These are phyloP conservation scores for Candida sanyaensis DNA, from an alignment of 1,139 yeast species.

Conservation along the genomic window DNA sequence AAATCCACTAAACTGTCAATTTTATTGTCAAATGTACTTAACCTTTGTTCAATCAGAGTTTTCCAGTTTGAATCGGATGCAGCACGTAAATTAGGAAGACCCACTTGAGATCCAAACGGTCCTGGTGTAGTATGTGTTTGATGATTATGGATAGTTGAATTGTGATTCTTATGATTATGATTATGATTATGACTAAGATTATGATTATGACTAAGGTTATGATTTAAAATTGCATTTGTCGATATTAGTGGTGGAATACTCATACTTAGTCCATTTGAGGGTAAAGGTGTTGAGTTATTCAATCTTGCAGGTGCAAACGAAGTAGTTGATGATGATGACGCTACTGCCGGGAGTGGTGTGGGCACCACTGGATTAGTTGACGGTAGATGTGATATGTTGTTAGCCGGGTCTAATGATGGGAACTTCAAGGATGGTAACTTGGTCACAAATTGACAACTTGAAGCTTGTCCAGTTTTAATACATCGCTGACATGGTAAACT, in stretches of 20 bases:
- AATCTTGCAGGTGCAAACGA: background rate
- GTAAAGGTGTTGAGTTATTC: conserved; percentile 4
- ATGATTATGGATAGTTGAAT: background rate
- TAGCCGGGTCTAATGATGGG: conserved; percentile 23
- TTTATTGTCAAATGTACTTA: conserved; percentile 48
- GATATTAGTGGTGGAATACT: conserved; percentile 1
- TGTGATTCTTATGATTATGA: background rate
- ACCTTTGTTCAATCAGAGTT: conserved; percentile 43
- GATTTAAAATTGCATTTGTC: background rate
- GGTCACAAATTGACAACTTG: conserved; percentile 56
- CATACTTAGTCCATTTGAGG: background rate
- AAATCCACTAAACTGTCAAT: conserved; percentile 45
- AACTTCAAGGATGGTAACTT: conserved; percentile 50
- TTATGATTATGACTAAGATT: too few relatives aligned
- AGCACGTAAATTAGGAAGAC: background rate
- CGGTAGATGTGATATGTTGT: conserved; percentile 1
- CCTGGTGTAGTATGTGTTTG: background rate
- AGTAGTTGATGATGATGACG: background rate
- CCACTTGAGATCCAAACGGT: background rate
- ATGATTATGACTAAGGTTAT: background rate
- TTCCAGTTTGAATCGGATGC: conserved; percentile 35
- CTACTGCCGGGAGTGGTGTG: background rate
- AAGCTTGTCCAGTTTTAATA: conserved; percentile 45
- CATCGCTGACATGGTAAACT: conserved; percentile 64
- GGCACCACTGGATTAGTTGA: background rate